phyloP scores from a whole-genome alignment of 2,329 filamentous ascomycete genomes.

The Aureobasidium sp. region DNA sequence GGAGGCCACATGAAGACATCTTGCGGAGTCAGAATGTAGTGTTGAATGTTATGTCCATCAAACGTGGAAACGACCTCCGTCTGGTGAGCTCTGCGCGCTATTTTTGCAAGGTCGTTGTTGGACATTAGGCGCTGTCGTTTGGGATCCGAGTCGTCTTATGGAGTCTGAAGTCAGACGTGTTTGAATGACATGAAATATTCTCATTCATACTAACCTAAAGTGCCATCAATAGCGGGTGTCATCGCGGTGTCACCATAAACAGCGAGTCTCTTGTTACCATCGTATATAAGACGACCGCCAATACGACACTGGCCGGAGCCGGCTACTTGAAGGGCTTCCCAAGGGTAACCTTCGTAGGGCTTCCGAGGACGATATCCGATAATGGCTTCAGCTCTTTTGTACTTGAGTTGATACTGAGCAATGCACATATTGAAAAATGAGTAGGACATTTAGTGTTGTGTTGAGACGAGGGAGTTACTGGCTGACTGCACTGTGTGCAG shows the following conservation, averaged over 20 bases:
- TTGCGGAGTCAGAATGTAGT: background rate
- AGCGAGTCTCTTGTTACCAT: slow-evolving; percentile 9
- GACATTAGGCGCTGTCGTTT: background rate
- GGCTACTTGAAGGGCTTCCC: slow-evolving; percentile 9
- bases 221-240: background rate
- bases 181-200: background rate
- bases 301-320: background rate
- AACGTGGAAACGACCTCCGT: background rate
- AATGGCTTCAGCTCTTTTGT: background rate
- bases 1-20: background rate
- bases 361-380: background rate
- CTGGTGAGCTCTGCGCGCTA: background rate
- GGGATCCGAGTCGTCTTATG: background rate
- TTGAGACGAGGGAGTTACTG: background rate
- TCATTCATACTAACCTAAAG: background rate
- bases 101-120: background rate
- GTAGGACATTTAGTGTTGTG: background rate
- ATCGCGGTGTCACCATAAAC: background rate
- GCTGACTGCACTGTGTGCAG: background rate
- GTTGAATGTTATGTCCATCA: background rate
- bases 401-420: background rate
- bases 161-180: background rate
- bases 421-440: background rate
- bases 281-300: background rate
- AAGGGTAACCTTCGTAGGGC: background rate